Base-by-base conservation (phyloP, 352 stramenopile species). In the Phytophthora fragariae region DNA sequence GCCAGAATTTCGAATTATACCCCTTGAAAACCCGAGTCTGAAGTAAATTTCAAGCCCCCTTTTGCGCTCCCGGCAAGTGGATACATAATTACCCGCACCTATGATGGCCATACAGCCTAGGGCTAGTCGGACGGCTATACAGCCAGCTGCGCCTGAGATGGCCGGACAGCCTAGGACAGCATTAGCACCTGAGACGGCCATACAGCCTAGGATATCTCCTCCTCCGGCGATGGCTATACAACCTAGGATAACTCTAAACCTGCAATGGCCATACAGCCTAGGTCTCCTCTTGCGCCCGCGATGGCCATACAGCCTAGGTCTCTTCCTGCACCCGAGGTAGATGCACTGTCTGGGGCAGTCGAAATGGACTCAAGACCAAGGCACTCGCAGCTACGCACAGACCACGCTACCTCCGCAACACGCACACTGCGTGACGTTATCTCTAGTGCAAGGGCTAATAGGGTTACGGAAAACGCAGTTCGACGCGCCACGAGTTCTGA, bases 401-500 rank as follows among this genome's bases (percentile, higher is more conserved):
- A 47, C 19, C 4, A 29, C 33, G 8, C 6, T 17, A 15, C 5
- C 24, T 21, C 24, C 19, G 24, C 21, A 54, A 53, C 57, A 11
- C 39, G 39, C 39, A 39, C 57, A 53, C 39, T 39, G 41, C 57
- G 44, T 47, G 17, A 27, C 10, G 39, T 54, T 54, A 63, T 63
- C 53, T 29, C 57, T 53, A 63, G 57, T 63, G 57, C 41, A 54
- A 53, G 37, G 57, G 37, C 57, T 54, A 41, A 37, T 54, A 21
- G 10, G 57, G 57, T 63, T 44, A 54, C 57, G 39, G 57, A 63
- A 37, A 63, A 63, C 12, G 57, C 57, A 39, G 57, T 63, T 11
- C 57, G 39, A n/a, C 57, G 57, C 24, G 57, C 39, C 52, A 44
- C 57, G 57, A 21, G 1, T 11, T 11, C 11, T 24, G 57, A 63